phyloP scores from a whole-genome alignment of 768 basidiomycete species.

The Pleurotus eryngii region DNA sequence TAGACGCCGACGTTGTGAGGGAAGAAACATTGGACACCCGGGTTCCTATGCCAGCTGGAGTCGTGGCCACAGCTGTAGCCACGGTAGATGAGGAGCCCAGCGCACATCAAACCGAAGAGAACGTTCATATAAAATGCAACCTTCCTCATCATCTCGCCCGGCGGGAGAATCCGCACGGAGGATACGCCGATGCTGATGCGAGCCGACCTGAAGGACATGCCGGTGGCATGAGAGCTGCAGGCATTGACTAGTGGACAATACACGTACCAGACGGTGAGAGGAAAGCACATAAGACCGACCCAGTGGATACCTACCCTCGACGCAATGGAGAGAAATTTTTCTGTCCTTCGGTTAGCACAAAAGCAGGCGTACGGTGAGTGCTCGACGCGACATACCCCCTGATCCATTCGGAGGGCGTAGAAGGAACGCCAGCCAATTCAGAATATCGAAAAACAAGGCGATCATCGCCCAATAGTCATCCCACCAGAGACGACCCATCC shows the following conservation, averaged over 20 bases:
- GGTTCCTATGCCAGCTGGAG: neutral
- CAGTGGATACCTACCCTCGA: neutral
- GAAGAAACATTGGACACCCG: neutral
- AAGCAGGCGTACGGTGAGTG: neutral
- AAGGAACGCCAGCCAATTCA: conserved; percentile 1
- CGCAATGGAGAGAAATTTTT: neutral
- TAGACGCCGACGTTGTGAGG: neutral
- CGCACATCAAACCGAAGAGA: conserved; percentile 1
- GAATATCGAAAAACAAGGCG: conserved; percentile 13
- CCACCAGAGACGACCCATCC: conserved; percentile 15
- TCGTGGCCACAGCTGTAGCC: neutral
- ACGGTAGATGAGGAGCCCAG: neutral
- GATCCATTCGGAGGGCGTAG: conserved; percentile 11
- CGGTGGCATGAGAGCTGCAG: neutral
- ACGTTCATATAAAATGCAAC: neutral
- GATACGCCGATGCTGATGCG: conserved; percentile 16
- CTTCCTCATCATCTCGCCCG: neutral
- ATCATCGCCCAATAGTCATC: conserved; percentile 16
- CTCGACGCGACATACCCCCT: neutral
- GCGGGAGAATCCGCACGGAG: conserved; percentile 12
- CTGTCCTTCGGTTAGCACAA: neutral
- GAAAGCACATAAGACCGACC: neutral
- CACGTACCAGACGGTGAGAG: neutral
- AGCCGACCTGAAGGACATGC: conserved; percentile 11
- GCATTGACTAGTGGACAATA: neutral